Base-by-base conservation (phyloP, 768 basidiomycete genomes). In the Pulveroboletus sp. region DNA sequence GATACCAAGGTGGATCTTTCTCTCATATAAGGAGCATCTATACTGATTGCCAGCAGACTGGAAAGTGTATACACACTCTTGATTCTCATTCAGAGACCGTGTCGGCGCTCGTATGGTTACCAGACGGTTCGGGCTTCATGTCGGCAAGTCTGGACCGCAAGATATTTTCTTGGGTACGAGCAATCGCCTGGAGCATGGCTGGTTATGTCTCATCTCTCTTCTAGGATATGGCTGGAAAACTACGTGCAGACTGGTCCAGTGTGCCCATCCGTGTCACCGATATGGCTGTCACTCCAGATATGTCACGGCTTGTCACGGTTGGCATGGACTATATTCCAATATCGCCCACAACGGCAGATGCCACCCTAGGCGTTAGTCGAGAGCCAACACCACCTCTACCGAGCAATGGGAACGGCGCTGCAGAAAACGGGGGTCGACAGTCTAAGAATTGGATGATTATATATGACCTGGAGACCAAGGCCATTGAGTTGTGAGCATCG, bases 71-170 rank as follows among this genome's bases (percentile, higher is more conserved):
- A 42, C 75, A 81, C 49, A 76, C 79, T 0, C 72, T 91, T 17
- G 78, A 83, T 11, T 78, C 78, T 32, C 93, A 97, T 65, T 70
- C 72, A 34, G 92, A 97, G 50, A 84, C 84, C 2, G 90, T 98
- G 45, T 90, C 90, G 16, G 82, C 91, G 2, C 76, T 97, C 31
- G 78, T 81, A 25, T 97, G 93, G 91, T 72, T 93, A 34, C 88
- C 92, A 17, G 89, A 97, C 64, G 87, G 87, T 29, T 82, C 82
- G 19, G 92, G 90, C 8, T 97, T 98, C 64, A 79, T 97, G 57
- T 94, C 93, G 11, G 87, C 85, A 42, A 87, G 87, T 36, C 74
- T 95, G 62, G 95, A 97, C 67, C 81, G 84, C 53, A 86, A 82
- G 67, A 83, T 90, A 50, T 77, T 85, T 37, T 79, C 85, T 49